These are phyloP conservation scores for Solanum piurae DNA, from an alignment of 257 asterid species.

Conservation along the genomic window DNA sequence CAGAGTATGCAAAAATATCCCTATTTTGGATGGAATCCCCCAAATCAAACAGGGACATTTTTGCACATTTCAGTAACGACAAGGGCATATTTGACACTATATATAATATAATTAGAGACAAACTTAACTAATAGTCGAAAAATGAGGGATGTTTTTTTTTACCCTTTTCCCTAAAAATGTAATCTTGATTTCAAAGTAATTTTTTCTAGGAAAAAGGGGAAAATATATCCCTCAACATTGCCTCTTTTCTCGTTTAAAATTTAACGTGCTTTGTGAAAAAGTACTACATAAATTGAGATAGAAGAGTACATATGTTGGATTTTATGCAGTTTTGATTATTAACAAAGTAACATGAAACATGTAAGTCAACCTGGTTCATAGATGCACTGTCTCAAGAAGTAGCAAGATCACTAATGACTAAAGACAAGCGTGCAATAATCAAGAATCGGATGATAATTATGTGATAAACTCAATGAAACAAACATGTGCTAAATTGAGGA, in stretches of 20 bases:
- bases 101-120: no score
- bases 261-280: no score
- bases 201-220: no score
- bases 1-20: background rate
- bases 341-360: background rate
- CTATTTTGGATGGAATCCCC: background rate
- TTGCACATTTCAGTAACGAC: background rate
- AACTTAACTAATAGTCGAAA: no score
- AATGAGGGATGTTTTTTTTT: rapidly evolving
- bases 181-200: rapidly evolving
- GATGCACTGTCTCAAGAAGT: background rate
- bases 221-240: background rate
- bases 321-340: no score
- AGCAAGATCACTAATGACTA: background rate
- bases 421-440: background rate
- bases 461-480: background rate
- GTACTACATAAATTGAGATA: background rate
- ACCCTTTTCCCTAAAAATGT: background rate
- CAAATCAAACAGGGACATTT: background rate
- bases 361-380: background rate
- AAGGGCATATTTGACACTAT: background rate
- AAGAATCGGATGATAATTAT: background rate
- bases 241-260: background rate
- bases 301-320: background rate
- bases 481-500: background rate